Evolutionary conservation across 768 basidiomycete species (phyloP).

Genomic region (Naganishia vishniacii): DNA sequence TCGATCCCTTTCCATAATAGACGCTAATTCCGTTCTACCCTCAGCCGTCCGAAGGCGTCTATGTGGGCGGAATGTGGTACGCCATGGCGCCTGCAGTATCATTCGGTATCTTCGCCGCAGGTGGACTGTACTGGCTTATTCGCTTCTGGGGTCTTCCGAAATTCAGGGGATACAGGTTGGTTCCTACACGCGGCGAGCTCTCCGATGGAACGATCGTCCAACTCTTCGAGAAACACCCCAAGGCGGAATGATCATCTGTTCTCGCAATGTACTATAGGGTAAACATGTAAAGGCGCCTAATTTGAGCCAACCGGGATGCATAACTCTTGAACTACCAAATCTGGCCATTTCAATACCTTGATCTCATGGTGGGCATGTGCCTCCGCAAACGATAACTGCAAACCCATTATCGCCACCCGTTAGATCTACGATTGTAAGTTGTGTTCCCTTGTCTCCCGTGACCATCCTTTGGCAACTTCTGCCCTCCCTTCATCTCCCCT

Average conservation of each 20-base stretch:
- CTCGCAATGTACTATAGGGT: not conserved
- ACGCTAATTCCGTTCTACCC: not conserved
- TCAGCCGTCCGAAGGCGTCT: conserved; percentile 11
- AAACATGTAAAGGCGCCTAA: no score
- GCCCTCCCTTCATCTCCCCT: no score
- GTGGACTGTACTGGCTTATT: conserved; percentile 11
- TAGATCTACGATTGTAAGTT: no score
- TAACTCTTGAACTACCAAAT: no score
- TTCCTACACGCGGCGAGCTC: not conserved
- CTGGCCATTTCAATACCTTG: no score
- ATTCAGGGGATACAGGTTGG: conserved; percentile 1
- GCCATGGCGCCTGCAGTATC: conserved; percentile 24
- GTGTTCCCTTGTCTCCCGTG: no score
- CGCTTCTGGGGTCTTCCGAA: conserved; percentile 15
- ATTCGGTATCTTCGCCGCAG: conserved; percentile 20
- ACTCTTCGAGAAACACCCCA: conserved; percentile 13
- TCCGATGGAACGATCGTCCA: conserved; percentile 13
- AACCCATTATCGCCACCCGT: no score
- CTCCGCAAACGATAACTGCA: no score
- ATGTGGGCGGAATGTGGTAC: conserved; percentile 21
- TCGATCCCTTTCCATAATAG: not conserved
- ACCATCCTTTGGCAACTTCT: no score
- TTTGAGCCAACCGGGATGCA: no score
- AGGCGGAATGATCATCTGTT: conserved; percentile 4
- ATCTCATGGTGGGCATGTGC: no score